Percentiles rank a stretch among this genome's conserved stretches.
These are phyloP conservation scores for Tetrahymena malaccensis DNA, from an alignment of 73 alveolate genomes.

Conservation along the genomic window DNA sequence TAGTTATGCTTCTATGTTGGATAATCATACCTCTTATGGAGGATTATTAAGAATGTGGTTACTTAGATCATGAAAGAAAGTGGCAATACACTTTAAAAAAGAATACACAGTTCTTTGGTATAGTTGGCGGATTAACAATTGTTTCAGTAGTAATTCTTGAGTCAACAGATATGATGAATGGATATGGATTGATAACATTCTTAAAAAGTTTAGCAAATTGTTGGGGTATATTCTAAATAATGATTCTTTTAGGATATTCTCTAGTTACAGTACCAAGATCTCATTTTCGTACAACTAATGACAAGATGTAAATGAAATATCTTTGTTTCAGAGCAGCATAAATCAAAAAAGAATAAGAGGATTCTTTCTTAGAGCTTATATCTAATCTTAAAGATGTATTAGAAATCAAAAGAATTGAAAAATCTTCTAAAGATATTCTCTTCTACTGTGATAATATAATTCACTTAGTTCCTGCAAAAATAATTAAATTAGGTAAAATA, in stretches of 20 bases:
- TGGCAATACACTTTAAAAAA: not conserved
- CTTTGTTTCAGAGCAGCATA: constrained; percentile 25
- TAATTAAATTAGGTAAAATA: not conserved
- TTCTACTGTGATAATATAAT: not conserved
- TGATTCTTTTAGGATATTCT: constrained; percentile 25
- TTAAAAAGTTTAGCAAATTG: constrained; percentile 37
- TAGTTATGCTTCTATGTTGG: constrained; percentile 28
- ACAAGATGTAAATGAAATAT: constrained; percentile 24
- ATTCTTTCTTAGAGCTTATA: not conserved
- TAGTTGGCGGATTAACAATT: constrained; percentile 10
- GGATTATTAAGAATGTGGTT: constrained; percentile 28
- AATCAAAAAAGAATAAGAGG: constrained; percentile 23
- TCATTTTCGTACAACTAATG: constrained; percentile 20
- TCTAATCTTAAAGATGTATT: not conserved
- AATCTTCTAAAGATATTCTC: not conserved
- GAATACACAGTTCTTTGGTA: constrained; percentile 10
- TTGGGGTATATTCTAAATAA: constrained; percentile 18
- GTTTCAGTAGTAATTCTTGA: not conserved
- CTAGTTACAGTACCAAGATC: constrained; percentile 38
- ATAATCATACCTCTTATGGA: constrained; percentile 32
- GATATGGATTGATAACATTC: constrained; percentile 9
- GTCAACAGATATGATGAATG: constrained; percentile 7
- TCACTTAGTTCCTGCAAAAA: not conserved
- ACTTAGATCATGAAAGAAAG: constrained; percentile 4
- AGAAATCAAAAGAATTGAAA: not conserved